These are phyloP conservation scores for Colletotrichum acutatum DNA, from an alignment of 2,329 filamentous ascomycete species.

Conservation along the genomic window DNA sequence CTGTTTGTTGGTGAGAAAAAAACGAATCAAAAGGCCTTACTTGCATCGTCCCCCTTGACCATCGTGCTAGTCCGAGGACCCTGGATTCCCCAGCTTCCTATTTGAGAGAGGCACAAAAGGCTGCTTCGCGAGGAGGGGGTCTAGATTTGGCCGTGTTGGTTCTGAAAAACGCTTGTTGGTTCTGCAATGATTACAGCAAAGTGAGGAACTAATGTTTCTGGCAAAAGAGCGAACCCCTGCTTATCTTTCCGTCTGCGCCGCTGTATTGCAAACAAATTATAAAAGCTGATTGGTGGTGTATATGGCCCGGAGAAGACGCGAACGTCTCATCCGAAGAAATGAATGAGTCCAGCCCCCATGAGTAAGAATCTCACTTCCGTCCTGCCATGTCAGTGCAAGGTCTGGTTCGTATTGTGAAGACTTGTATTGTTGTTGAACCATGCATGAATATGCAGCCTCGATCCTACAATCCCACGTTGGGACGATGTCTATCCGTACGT, in stretches of 20 bases:
- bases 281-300: background rate
- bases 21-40: background rate
- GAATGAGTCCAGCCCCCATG: background rate
- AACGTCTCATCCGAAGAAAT: background rate
- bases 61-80: no score
- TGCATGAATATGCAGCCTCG: background rate
- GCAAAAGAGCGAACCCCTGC: background rate
- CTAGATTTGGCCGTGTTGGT: background rate
- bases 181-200: background rate
- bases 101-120: background rate
- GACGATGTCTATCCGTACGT: background rate
- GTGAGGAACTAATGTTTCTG: background rate
- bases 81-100: background rate
- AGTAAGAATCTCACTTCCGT: background rate
- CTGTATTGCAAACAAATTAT: background rate
- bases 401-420: background rate
- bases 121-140: background rate
- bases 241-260: background rate
- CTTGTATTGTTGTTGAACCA: background rate
- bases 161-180: background rate
- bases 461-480: background rate
- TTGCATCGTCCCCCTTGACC: background rate
- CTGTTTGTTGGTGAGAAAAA: background rate
- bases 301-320: background rate
- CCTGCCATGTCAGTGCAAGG: background rate